These are phyloP conservation scores for Vigna hirtella DNA, from an alignment of 306 rosid genomes.

Conservation along the genomic window DNA sequence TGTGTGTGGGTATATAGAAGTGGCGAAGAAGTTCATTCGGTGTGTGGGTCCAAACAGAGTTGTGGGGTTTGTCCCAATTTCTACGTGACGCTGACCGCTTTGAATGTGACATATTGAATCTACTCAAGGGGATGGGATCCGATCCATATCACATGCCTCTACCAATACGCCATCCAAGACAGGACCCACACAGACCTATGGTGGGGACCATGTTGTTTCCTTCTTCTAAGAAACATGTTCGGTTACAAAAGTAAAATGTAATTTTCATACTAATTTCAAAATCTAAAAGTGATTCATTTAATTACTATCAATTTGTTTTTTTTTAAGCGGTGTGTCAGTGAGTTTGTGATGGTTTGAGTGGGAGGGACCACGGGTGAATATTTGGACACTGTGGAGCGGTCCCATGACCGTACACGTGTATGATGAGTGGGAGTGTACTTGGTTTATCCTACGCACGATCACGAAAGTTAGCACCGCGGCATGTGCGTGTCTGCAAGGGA, in stretches of 20 bases:
- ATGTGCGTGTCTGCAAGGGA: constrained; percentile 53
- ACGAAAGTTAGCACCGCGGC: constrained; percentile 20
- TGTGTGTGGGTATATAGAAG: neutral
- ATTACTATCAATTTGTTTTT: too few relatives aligned
- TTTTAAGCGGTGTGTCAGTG: neutral
- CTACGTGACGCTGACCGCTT: constrained; percentile 51
- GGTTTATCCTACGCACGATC: neutral
- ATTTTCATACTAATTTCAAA: too few relatives aligned
- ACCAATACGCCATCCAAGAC: constrained; percentile 36
- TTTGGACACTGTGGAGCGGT: neutral
- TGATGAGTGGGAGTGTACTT: neutral
- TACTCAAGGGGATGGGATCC: neutral
- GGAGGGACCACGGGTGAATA: neutral
- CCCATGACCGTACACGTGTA: constrained; percentile 55
- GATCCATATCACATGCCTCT: constrained; percentile 72
- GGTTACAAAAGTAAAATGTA: too few relatives aligned
- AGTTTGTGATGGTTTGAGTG: neutral
- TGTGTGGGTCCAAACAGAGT: neutral
- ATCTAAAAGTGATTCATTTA: too few relatives aligned
- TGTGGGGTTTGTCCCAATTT: constrained; percentile 34
- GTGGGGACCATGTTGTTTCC: too few relatives aligned
- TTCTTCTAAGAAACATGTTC: too few relatives aligned
- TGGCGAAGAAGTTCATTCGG: neutral
- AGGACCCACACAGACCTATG: too few relatives aligned
- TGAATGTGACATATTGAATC: constrained; percentile 50